Base-by-base conservation (phyloP, 2,329 filamentous ascomycete genomes). In the Thermomyces lanuginosus region DNA sequence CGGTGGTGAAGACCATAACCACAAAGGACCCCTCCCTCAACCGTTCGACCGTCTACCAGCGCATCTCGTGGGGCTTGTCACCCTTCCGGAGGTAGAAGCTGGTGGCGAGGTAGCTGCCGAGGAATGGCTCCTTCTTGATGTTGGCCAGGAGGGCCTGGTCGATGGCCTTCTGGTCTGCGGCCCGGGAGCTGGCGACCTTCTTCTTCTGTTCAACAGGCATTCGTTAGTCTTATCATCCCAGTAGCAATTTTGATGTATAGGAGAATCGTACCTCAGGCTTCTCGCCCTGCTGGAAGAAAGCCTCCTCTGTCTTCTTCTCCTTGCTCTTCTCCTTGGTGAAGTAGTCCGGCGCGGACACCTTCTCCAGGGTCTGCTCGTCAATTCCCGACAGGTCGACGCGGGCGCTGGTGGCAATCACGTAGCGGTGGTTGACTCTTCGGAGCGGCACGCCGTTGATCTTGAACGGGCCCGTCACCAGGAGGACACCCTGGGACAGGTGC, bases 401-500 rank as follows among this genome's bases (percentile, higher is more conserved):
- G 40, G 51, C 55, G 48, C 54, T 59, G 44, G 58, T 62, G 40
- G 58, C 57, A 43, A 61, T 62, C 33, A 62, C 58, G 39, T 61
- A 62, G 51, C 58, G 51, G 37, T 58, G 41, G 46, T 62, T 62
- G 35, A 62, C 58, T 61, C 80, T 75, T 66, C 89, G 78, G 55
- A 98, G 77, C 48, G 89, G 89, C 44, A 98, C 89, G 63, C 89
- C 89, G 70, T 98, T 98, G 69, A 98, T 78, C 78, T 95, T 98
- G 80, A 95, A 98, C 59, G 89, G 89, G 53, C 89, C 89, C 58
- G 89, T 98, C 53, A 98, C 83, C 60, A 98, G 82, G 61, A 98
- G 83, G 45, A 93, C 82, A 67, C 89, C 89, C 69, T 93, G 82
- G 57, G 81, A 71, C 56, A 98, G 84, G 64, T 77, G 73, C 76